Conservation (phyloP, 2,329 filamentous ascomycete genomes). For the Trichocomaceae sp. region DNA sequence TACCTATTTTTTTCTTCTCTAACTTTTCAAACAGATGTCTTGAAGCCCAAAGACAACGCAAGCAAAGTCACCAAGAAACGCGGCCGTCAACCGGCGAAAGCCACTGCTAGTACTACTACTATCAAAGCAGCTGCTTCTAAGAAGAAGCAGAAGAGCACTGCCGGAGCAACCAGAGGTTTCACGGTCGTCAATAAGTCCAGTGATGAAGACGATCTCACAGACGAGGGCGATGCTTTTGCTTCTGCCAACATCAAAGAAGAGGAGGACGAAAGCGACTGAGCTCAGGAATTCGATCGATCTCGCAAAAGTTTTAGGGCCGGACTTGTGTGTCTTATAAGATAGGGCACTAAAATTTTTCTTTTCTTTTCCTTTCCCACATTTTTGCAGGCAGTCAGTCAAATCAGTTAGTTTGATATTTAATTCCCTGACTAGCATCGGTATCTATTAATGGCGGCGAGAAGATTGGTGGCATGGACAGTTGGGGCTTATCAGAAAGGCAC, state of each 20-base stretch:
- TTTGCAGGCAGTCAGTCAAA: too few species aligned
- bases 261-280: not conserved
- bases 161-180: not conserved
- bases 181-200: not conserved
- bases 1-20: not conserved
- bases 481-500: not conserved
- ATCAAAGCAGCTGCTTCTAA: not conserved
- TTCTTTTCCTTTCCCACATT: too few species aligned
- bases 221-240: not conserved
- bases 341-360: not conserved
- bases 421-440: not conserved
- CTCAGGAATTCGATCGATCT: not conserved
- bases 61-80: constrained; percentile 9
- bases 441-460: not conserved
- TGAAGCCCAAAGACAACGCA: not conserved
- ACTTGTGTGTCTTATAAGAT: not conserved
- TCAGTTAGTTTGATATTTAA: not conserved
- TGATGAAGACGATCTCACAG: not conserved
- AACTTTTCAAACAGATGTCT: not conserved
- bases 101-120: not conserved
- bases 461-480: not conserved
- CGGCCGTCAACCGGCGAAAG: not conserved
- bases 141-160: constrained; percentile 1
- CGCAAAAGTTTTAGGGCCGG: not conserved
- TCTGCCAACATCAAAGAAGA: not conserved